Conservation (phyloP, 306 rosid species). For the Castanea sativa region DNA sequence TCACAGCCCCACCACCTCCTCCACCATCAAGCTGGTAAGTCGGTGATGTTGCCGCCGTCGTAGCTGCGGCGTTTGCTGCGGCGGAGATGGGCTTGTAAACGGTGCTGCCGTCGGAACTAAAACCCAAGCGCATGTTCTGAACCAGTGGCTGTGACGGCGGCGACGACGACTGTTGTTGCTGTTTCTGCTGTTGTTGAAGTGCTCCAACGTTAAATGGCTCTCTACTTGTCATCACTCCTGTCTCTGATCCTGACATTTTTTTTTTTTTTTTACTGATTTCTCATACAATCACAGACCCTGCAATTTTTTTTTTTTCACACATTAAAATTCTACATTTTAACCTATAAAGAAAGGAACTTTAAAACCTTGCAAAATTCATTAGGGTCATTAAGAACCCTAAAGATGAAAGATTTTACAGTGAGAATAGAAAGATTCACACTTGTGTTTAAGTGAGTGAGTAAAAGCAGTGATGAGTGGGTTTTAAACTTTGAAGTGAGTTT, state of each 20-base stretch:
- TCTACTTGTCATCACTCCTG: conserved; percentile 49
- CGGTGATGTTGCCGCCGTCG: neutral
- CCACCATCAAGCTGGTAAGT: conserved; percentile 9
- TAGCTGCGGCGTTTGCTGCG: neutral
- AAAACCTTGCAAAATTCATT: too few species aligned
- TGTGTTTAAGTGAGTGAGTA: too few species aligned
- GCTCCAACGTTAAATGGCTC: conserved; percentile 41
- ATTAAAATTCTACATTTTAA: too few species aligned
- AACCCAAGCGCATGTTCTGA: conserved; percentile 46
- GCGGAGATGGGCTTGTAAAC: conserved; percentile 42
- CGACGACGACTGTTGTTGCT: neutral
- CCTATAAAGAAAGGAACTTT: too few species aligned
- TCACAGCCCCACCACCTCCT: conserved; percentile 24
- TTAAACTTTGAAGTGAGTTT: neutral
- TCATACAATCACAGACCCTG: conserved; percentile 20
- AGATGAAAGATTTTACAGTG: too few species aligned
- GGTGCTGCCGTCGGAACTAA: conserved; percentile 29
- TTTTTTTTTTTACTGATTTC: neutral
- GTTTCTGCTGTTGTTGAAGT: conserved; percentile 23
- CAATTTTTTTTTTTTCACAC: neutral
- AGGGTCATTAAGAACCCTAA: too few species aligned
- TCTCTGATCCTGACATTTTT: conserved; percentile 67
- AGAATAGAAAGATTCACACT: too few species aligned
- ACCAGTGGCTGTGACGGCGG: conserved; percentile 24
- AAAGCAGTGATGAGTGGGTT: neutral